Evolutionary conservation across 2,329 filamentous ascomycete species (phyloP), one percentile per base, ranked within the genome.

Genomic region (Talaromyces albobiverticillius): DNA sequence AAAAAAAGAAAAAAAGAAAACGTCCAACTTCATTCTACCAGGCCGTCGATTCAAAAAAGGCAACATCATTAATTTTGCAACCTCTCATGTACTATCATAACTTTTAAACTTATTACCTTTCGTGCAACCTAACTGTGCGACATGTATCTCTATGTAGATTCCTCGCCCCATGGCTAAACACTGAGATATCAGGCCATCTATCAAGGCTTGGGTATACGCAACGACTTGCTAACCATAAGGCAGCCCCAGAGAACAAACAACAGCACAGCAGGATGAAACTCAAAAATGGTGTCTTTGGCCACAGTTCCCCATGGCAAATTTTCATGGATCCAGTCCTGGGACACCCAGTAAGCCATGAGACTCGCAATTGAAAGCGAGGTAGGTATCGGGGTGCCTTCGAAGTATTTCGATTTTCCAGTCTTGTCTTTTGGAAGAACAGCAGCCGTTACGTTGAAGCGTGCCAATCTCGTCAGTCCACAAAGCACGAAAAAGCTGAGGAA

Each of bases 401-500:
- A 99, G 76, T 95, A 99, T 67, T 88, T 83, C 56, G 89, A 90
- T 77, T 99, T 99, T 62, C 94, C 94, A 0, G 82, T 84, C 46
- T 85, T 87, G 70, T 99, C 94, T 75, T 97, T 96, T 59, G 94
- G 94, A 11, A 99, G 83, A 62, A 87, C 85, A 32, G 86, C 82
- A 34, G 94, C 92, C 10, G 94, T 97, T 49, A 99, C 94, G 72
- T 99, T 99, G 85, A 99, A 99, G 61, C 94, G 88, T 43, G 94
- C 94, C 10, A 99, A 84, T 47, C 94, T 87, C 2, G 92, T 95
- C 45, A 99, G 84, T 54, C 94, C 94, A 74, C 90, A 95, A 49
- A 99, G 88, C 42, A 97, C 91, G 74, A 97, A 99, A 74, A 93
- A 90, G 54, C 88, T 80, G 43, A 99, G 78, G 55, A 78, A 80